Evolutionary conservation across 1,139 yeast species (phyloP).

Genomic region (Pneumocystis murina): DNA sequence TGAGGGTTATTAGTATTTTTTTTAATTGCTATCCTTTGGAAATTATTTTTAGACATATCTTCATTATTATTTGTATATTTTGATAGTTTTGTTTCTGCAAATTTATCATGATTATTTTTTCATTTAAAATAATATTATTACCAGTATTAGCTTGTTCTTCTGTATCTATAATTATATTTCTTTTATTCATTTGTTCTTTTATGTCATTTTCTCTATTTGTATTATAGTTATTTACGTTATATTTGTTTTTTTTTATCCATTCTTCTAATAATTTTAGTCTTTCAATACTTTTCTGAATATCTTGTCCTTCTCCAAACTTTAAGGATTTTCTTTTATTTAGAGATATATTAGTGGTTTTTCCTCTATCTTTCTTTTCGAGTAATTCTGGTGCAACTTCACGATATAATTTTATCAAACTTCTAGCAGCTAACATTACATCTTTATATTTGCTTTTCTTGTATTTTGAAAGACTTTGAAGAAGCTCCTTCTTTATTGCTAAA

Average conservation of each 20-base stretch:
- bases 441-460: constrained; percentile 88
- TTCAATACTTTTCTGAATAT: constrained; percentile 54
- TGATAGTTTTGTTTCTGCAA: constrained; percentile 3
- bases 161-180: constrained; percentile 35
- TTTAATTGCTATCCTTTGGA: neutral
- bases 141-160: constrained; percentile 47
- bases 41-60: neutral
- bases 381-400: constrained; percentile 94
- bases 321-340: constrained; percentile 27
- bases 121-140: constrained; percentile 22
- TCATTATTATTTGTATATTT: neutral
- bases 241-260: constrained; percentile 63
- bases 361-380: constrained; percentile 80
- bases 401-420: constrained; percentile 70
- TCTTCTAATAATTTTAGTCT: constrained; percentile 80
- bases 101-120: constrained; percentile 21
- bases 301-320: constrained; percentile 54
- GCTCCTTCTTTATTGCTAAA: constrained; percentile 70
- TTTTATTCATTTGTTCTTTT: constrained; percentile 24
- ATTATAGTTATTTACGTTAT: constrained; percentile 27
- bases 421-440: constrained; percentile 87
- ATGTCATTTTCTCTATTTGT: constrained; percentile 33
- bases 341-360: constrained; percentile 76
- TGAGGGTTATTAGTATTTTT: neutral
- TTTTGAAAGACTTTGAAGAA: constrained; percentile 76